Percentiles rank a stretch among this genome's conserved stretches.
These are phyloP conservation scores for Picea abies DNA, from an alignment of 83 land plant genomes.

Conservation along the genomic window DNA sequence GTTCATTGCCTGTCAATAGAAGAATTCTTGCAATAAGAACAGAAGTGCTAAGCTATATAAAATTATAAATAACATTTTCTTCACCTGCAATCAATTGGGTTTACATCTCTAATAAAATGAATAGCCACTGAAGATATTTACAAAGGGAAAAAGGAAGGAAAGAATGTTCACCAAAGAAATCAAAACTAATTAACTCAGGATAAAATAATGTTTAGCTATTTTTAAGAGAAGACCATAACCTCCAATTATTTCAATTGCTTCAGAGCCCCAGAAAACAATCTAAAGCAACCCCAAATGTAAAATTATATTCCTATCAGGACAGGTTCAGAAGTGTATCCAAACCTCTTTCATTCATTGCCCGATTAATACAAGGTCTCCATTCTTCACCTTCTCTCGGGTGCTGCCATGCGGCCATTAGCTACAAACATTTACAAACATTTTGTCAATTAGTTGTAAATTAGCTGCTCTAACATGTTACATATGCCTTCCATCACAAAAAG, in stretches of 20 bases:
- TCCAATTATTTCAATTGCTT: not conserved
- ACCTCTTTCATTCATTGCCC: slow-evolving; percentile 42
- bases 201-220: not conserved
- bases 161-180: not conserved
- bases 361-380: slow-evolving; percentile 71
- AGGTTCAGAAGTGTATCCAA: not conserved
- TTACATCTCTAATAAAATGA: too few relatives aligned
- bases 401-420: slow-evolving; percentile 75
- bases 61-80: too few relatives aligned
- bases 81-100: too few relatives aligned
- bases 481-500: not conserved
- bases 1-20: too few relatives aligned
- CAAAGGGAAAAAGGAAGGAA: not conserved
- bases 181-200: not conserved
- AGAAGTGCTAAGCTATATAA: too few relatives aligned
- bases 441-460: not conserved
- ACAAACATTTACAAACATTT: slow-evolving; percentile 23
- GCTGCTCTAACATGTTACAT: not conserved
- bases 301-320: too few relatives aligned
- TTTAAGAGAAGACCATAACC: not conserved
- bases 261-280: not conserved
- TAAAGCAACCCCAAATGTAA: not conserved
- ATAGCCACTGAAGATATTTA: too few relatives aligned
- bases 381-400: slow-evolving; percentile 44
- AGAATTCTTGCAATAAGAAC: too few relatives aligned